Percentiles rank a stretch among this genome's conserved stretches.
Evolutionary conservation across 441 rosid genomes (phyloP).

Genomic region (Aleurites moluccanus): DNA sequence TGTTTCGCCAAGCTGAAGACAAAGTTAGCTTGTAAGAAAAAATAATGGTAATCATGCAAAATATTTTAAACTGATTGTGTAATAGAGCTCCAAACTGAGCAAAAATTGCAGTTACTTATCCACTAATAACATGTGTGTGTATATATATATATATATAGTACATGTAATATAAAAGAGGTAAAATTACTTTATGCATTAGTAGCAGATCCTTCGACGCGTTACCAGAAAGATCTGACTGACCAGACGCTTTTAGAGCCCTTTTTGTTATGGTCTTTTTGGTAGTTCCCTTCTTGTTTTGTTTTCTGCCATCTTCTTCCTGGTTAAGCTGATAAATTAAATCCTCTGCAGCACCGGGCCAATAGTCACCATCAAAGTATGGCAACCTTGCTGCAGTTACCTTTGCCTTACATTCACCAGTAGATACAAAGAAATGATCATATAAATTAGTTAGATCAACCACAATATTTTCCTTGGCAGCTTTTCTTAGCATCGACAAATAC

Average conservation of each 20-base stretch:
- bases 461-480: slow-evolving; percentile 84
- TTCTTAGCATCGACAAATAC: slow-evolving; percentile 89
- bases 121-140: no score
- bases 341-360: slow-evolving; percentile 99
- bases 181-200: slow-evolving; percentile 88
- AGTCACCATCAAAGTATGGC: slow-evolving; percentile 99
- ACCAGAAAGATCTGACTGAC: slow-evolving; percentile 94
- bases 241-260: slow-evolving; percentile 97
- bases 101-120: not conserved
- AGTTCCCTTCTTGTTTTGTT: slow-evolving; percentile 86
- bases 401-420: slow-evolving; percentile 85
- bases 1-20: slow-evolving; percentile 93
- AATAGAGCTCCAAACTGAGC: no score
- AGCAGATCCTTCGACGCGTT: slow-evolving; percentile 95
- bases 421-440: slow-evolving; percentile 88
- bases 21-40: slow-evolving; percentile 1
- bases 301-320: slow-evolving; percentile 97
- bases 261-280: slow-evolving; percentile 85
- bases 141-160: no score
- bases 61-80: no score
- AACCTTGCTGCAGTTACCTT: slow-evolving; percentile 98
- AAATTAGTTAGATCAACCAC: slow-evolving; percentile 91
- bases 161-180: slow-evolving; percentile 21
- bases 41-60: not conserved
- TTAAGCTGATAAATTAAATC: slow-evolving; percentile 90